Percentiles rank a stretch among this genome's conserved stretches.
Conservation (phyloP, 2,329 filamentous ascomycete genomes). For the Curvularia sp. region DNA sequence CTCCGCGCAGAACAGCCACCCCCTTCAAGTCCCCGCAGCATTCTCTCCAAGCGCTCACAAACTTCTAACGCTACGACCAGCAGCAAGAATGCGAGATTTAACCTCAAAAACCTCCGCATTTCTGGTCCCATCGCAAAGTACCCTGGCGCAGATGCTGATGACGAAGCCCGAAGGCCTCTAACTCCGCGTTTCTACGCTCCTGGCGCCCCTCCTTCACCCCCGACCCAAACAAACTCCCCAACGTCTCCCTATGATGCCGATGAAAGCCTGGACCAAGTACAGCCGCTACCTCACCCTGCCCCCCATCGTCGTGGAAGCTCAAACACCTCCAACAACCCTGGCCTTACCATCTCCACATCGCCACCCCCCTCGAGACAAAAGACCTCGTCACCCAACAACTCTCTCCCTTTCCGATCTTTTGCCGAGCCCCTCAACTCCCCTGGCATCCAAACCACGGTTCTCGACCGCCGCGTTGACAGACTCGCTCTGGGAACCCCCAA, state of each 20-base stretch:
- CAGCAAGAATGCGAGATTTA: slow-evolving; percentile 52
- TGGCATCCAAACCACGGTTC: slow-evolving; percentile 54
- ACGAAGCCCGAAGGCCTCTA: slow-evolving; percentile 60
- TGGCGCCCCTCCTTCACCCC: slow-evolving; percentile 62
- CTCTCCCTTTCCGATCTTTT: slow-evolving; percentile 49
- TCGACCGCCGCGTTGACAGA: slow-evolving; percentile 48
- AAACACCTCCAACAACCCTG: slow-evolving; percentile 15
- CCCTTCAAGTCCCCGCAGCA: slow-evolving; percentile 44
- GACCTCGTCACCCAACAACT: slow-evolving; percentile 18
- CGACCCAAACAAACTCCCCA: slow-evolving; percentile 49
- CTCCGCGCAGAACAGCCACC: slow-evolving; percentile 24
- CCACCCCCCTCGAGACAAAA: background rate
- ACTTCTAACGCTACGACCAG: slow-evolving; percentile 48
- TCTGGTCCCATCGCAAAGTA: slow-evolving; percentile 61
- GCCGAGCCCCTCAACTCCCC: slow-evolving; percentile 36
- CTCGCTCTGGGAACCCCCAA: slow-evolving; percentile 56
- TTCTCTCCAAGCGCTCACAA: slow-evolving; percentile 46
- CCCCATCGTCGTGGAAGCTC: slow-evolving; percentile 38
- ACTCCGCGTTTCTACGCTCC: slow-evolving; percentile 63
- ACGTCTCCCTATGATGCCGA: slow-evolving; percentile 42
- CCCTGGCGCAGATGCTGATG: slow-evolving; percentile 51
- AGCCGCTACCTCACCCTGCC: slow-evolving; percentile 47
- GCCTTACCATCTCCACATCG: slow-evolving; percentile 15
- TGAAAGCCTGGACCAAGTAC: slow-evolving; percentile 45
- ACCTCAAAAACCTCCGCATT: slow-evolving; percentile 64